These are phyloP conservation scores for Kurtzmaniella fragi DNA, from an alignment of 805 yeast species.

Conservation along the genomic window DNA sequence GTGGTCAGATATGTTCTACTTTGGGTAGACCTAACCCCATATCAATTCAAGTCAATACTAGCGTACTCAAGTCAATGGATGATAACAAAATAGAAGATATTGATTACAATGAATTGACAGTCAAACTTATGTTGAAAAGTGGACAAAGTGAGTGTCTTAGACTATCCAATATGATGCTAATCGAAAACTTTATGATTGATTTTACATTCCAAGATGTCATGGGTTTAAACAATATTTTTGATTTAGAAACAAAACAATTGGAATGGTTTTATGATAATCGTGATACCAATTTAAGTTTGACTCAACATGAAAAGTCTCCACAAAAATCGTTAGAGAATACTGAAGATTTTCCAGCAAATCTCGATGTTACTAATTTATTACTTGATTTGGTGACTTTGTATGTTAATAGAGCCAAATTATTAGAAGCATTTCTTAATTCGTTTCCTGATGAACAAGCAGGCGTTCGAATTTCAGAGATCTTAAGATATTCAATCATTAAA, in stretches of 20 bases:
- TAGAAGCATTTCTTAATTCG: conserved; percentile 45
- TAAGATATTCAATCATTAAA: conserved; percentile 32
- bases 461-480: conserved; percentile 29
- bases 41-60: conserved; percentile 33
- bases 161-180: conserved; percentile 43
- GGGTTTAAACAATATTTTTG: conserved; percentile 36
- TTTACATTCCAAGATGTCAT: conserved; percentile 37
- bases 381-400: conserved; percentile 44
- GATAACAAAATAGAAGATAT: conserved; percentile 11
- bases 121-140: conserved; percentile 35
- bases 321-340: conserved; percentile 12
- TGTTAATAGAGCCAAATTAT: conserved; percentile 46
- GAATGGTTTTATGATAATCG: conserved; percentile 17
- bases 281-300: conserved; percentile 9
- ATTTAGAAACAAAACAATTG: conserved; percentile 33
- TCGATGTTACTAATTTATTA: conserved; percentile 30
- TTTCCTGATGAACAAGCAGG: conserved; percentile 21
- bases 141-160: conserved; percentile 48
- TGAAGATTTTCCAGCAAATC: conserved; percentile 15
- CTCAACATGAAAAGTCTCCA: conserved; percentile 1
- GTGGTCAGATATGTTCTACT: conserved; percentile 47
- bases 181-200: conserved; percentile 46
- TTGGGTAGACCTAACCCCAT: conserved; percentile 54
- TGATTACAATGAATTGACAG: conserved; percentile 14
- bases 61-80: conserved; percentile 18